These are phyloP conservation scores for Cicer chorassanicum DNA, from an alignment of 306 rosid species.

Conservation along the genomic window DNA sequence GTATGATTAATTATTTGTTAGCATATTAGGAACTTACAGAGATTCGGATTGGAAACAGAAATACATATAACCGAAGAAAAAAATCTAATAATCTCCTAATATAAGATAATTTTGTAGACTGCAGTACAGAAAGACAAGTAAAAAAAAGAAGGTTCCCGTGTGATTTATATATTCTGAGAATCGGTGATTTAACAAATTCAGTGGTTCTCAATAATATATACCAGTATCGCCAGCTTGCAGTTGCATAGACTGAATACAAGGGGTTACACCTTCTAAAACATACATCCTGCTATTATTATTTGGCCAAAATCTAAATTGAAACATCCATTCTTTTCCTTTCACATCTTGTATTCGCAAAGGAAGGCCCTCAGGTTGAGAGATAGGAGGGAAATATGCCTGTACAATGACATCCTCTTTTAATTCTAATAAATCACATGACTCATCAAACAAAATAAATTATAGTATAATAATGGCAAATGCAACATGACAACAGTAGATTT, in stretches of 20 bases:
- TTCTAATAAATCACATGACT: constrained; percentile 33
- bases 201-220: constrained; percentile 45
- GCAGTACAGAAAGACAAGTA: background rate
- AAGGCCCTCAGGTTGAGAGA: constrained; percentile 99
- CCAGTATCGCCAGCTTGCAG: constrained; percentile 99
- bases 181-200: constrained; percentile 18
- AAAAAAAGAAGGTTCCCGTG: constrained; percentile 10
- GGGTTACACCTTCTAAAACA: constrained; percentile 97
- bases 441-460: constrained; percentile 18
- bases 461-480: constrained; percentile 11
- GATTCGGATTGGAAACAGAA: constrained; percentile 13
- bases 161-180: constrained; percentile 40
- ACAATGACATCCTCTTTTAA: constrained; percentile 43
- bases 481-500: constrained; percentile 35
- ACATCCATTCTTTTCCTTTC: constrained; percentile 98
- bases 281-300: constrained; percentile 99
- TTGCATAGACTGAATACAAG: constrained; percentile 99
- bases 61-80: background rate
- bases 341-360: constrained; percentile 95
- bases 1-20: constrained; percentile 15
- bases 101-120: constrained; percentile 4
- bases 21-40: constrained; percentile 23
- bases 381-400: constrained; percentile 98
- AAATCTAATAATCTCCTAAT: constrained; percentile 2
- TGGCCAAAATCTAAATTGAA: constrained; percentile 99